These are phyloP conservation scores for Aureobasidium namibiae DNA, from an alignment of 2,329 filamentous ascomycete species.

Conservation along the genomic window DNA sequence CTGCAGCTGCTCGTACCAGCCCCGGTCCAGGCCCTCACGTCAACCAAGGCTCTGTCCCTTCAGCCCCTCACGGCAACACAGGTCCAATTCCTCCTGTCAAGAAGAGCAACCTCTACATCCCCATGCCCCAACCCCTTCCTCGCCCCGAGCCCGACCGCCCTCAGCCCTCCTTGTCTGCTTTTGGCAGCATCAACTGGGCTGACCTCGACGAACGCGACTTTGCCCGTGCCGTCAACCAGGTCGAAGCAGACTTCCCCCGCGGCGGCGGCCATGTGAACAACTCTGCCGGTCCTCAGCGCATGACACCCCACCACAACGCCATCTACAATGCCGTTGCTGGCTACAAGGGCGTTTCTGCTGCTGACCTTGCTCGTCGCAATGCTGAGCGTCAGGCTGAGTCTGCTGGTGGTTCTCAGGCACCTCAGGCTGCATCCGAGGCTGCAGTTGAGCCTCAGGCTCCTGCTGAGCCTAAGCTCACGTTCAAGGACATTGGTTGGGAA, in stretches of 20 bases:
- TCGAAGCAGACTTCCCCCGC: not conserved
- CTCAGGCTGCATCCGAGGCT: too few relatives aligned
- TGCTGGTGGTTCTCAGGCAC: not conserved
- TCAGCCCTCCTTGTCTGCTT: not conserved
- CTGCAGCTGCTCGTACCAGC: too few relatives aligned
- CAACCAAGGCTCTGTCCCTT: too few relatives aligned
- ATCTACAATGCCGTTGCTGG: not conserved
- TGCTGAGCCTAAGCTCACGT: too few relatives aligned
- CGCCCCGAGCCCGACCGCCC: not conserved
- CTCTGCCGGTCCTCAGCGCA: not conserved
- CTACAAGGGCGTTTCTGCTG: not conserved
- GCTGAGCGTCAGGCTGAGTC: not conserved
- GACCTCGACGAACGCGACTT: not conserved
- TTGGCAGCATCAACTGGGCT: not conserved
- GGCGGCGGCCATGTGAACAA: not conserved
- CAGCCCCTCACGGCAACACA: too few relatives aligned
- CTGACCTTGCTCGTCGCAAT: not conserved
- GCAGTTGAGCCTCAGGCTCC: too few relatives aligned
- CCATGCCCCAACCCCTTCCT: too few relatives aligned
- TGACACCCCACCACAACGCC: not conserved
- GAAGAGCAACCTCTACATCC: too few relatives aligned
- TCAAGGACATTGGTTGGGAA: too few relatives aligned
- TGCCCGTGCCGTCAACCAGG: not conserved
- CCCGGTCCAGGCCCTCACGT: too few relatives aligned
- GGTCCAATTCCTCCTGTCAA: too few relatives aligned